Evolutionary conservation across 1,139 yeast genomes (phyloP).

Genomic region (Wickerhamomyces sp.): DNA sequence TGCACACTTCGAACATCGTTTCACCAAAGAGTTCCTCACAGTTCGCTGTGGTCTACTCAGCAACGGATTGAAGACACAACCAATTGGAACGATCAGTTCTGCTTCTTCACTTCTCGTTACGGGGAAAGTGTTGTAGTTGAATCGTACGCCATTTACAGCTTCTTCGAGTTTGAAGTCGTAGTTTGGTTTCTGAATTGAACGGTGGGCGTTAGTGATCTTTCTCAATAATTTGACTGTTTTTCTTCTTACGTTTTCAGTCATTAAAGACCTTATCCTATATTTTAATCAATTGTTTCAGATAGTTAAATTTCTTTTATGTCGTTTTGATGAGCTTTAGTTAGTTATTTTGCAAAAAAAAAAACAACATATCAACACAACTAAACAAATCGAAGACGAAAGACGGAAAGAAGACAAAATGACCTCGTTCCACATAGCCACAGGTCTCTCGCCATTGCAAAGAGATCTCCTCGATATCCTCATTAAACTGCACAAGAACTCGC

Average conservation of each 20-base stretch:
- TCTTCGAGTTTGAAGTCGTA: conserved; percentile 2
- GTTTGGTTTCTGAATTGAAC: no score
- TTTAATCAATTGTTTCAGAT: no score
- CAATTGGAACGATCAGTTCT: conserved; percentile 55
- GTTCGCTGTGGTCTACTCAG: conserved; percentile 34
- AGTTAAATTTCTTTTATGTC: no score
- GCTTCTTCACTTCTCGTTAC: conserved; percentile 55
- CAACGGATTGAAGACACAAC: conserved; percentile 56
- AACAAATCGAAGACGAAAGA: no score
- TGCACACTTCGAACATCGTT: conserved; percentile 48
- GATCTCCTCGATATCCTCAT: conserved; percentile 51
- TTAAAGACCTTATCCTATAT: no score
- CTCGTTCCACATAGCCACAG: conserved; percentile 43
- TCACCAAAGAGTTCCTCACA: conserved; percentile 47
- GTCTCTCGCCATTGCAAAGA: conserved; percentile 48
- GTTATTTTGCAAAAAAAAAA: no score
- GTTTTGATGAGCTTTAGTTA: no score
- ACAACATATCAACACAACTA: no score
- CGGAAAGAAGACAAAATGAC: no score
- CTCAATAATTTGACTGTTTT: no score
- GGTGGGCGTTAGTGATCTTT: no score
- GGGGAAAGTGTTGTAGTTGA: conserved; percentile 59
- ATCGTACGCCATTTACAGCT: conserved; percentile 31
- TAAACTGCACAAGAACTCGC: conserved; percentile 43
- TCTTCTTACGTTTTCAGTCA: no score